Base-by-base conservation (phyloP, 768 basidiomycete species). In the Neoboletus magnificus region DNA sequence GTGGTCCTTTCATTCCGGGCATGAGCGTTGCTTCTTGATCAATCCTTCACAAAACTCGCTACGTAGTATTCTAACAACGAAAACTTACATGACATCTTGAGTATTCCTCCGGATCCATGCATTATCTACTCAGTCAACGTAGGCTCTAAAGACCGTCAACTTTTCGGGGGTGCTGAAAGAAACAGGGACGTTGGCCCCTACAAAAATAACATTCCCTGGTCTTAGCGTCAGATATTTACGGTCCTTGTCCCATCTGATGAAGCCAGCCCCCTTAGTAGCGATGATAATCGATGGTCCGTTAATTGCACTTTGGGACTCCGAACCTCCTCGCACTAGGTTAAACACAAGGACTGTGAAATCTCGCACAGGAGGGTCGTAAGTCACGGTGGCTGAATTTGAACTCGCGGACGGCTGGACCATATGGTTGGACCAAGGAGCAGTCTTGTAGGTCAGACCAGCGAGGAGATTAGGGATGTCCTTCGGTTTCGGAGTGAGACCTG, bases 401-500 rank as follows among this genome's bases (percentile, higher is more conserved):
- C 86, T 89, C 0, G 72, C 60, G 4, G 69, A 72, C 2, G 93
- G 88, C 20, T 73, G 60, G 53, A 98, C 85, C 56, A 85, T 71
- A 66, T 97, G 93, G 47, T 82, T 82, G 9, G 79, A 73, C 12
- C 87, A 81, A 15, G 81, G 78, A 2, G 85, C 84, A 10, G 92
- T 80, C 47, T 74, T 79, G 71, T 98, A 99, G 10, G 94, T 98
- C 56, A 98, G 81, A 59, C 89, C 88, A 5, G 82, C 77, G 55
- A 97, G 79, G 41, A 99, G 85, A 60, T 96, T 98, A 11, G 86
- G 85, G 35, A 99, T 86, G 70, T 99, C 97, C 50, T 97, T 87
- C 32, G 92, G 81, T 73, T 99, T 99, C 2, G 97, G 96, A 0
- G 97, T 99, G 39, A 99, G 84, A 15, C 97, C 97, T 8, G 97